Evolutionary conservation across 108 stramenopile species (phyloP).

Genomic region (Nitzschia putrida): DNA sequence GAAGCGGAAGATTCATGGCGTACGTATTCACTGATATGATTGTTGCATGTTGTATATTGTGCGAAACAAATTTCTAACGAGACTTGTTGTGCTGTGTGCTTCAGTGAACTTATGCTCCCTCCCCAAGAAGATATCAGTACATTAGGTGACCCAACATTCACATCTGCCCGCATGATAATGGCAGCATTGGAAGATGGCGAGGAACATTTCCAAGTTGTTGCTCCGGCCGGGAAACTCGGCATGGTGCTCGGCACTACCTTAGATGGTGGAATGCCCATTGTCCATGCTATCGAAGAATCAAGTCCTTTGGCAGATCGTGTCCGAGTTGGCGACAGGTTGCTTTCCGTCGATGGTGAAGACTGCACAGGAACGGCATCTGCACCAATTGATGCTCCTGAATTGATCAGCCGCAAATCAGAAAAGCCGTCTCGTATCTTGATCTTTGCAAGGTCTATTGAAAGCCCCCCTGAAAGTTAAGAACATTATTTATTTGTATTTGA

Average conservation of each 20-base stretch:
- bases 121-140: constrained; percentile 80
- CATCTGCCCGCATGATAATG: constrained; percentile 45
- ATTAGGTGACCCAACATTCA: constrained; percentile 74
- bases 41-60: background rate
- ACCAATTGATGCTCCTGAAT: constrained; percentile 67
- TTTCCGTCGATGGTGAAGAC: constrained; percentile 78
- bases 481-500: too few relatives aligned
- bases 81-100: too few relatives aligned
- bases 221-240: constrained; percentile 73
- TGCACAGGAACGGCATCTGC: constrained; percentile 70
- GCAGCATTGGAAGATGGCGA: constrained; percentile 41
- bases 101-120: constrained; percentile 45
- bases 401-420: constrained; percentile 56
- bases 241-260: constrained; percentile 80
- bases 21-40: background rate
- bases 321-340: constrained; percentile 65
- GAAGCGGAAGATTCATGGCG: background rate
- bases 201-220: constrained; percentile 47
- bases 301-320: constrained; percentile 66
- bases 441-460: too few relatives aligned
- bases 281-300: constrained; percentile 79
- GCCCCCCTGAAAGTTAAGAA: too few relatives aligned
- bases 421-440: constrained; percentile 19
- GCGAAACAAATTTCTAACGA: too few relatives aligned
- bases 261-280: constrained; percentile 64